These are phyloP conservation scores for Erodium maritimum DNA, from an alignment of 345 rosid genomes.

Conservation along the genomic window DNA sequence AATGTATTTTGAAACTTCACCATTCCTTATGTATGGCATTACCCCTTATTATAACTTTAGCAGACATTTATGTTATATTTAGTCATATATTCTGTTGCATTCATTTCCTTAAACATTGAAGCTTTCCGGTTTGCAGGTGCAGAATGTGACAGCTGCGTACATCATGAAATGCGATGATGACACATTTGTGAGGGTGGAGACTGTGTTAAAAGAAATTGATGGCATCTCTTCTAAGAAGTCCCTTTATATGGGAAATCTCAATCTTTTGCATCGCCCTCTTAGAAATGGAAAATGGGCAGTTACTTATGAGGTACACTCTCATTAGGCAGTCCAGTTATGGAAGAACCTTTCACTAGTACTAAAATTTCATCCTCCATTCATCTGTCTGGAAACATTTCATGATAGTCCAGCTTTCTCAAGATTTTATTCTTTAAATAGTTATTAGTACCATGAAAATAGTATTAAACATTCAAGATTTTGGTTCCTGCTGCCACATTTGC, in stretches of 20 bases:
- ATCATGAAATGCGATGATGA: constrained; percentile 96
- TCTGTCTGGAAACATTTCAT: too few relatives aligned
- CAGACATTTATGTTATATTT: not conserved
- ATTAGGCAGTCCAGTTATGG: too few relatives aligned
- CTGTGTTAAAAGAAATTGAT: constrained; percentile 69
- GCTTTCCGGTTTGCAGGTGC: constrained; percentile 36
- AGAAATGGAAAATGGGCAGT: constrained; percentile 96
- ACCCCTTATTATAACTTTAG: not conserved
- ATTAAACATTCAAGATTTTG: too few relatives aligned
- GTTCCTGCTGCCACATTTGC: too few relatives aligned
- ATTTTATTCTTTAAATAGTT: too few relatives aligned
- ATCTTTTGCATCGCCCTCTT: constrained; percentile 88
- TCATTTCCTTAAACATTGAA: too few relatives aligned
- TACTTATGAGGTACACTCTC: constrained; percentile 51
- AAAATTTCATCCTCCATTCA: too few relatives aligned
- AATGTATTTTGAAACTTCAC: not conserved
- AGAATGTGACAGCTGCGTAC: constrained; percentile 69
- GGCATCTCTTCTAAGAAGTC: constrained; percentile 41
- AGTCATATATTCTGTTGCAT: not conserved
- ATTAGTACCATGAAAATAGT: too few relatives aligned
- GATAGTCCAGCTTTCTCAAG: too few relatives aligned
- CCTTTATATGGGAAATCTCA: constrained; percentile 96
- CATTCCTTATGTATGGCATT: too few relatives aligned
- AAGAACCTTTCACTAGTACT: too few relatives aligned
- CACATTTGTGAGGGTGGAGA: constrained; percentile 74